Evolutionary conservation across 139 green algal genomes (phyloP).

Genomic region (Chlamydomonas incerta): DNA sequence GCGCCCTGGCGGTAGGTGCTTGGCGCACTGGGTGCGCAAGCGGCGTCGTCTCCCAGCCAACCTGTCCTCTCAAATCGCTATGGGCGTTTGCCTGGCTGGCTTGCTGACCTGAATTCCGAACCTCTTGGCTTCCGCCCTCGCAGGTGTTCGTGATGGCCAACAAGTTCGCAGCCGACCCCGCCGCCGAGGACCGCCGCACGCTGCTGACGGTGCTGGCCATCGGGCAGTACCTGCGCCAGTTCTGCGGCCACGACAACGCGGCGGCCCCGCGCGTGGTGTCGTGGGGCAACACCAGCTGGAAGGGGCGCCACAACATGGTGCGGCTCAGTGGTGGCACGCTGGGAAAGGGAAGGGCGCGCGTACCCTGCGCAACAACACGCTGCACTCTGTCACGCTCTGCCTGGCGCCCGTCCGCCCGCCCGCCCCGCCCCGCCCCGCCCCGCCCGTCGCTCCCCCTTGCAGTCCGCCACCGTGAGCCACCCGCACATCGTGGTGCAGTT

Average conservation of each 20-base stretch:
- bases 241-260: background rate
- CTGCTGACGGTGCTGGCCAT: constrained; percentile 41
- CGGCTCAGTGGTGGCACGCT: background rate
- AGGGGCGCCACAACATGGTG: constrained; percentile 11
- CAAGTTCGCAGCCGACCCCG: constrained; percentile 45
- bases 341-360: no score
- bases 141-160: constrained; percentile 42
- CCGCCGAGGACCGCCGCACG: constrained; percentile 34
- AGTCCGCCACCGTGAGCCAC: background rate
- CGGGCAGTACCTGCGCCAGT: constrained; percentile 37
- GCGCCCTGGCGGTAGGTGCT: constrained; percentile 8
- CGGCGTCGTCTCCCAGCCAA: no score
- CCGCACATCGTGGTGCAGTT: constrained; percentile 50
- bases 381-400: background rate
- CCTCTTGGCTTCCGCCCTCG: no score
- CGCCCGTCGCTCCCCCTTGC: no score
- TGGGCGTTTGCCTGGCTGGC: no score
- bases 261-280: background rate
- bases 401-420: no score
- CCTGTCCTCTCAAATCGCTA: no score
- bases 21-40: no score
- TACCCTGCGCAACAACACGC: no score
- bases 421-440: no score
- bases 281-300: constrained; percentile 26
- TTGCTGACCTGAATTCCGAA: no score